Percentiles rank a stretch among this genome's conserved stretches.
phyloP scores from a whole-genome alignment of 768 basidiomycete genomes.

The Gloeopeniophorella convolvens region DNA sequence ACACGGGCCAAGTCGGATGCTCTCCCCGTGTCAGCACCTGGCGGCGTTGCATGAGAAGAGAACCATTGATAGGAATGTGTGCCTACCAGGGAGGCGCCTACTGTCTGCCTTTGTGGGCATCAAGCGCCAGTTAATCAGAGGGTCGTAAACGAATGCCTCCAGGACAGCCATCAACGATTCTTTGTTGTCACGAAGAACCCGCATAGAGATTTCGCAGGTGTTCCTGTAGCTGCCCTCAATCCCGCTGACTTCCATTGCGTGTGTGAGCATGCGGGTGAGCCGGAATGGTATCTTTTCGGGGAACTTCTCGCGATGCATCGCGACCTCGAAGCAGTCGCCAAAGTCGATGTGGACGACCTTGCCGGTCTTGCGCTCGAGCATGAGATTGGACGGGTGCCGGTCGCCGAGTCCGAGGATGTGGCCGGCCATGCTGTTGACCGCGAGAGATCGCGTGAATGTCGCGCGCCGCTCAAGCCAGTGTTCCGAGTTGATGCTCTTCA shows the following conservation, averaged over 20 bases:
- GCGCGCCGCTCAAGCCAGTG: conserved; percentile 97
- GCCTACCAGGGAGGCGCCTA: conserved; percentile 59
- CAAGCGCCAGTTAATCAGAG: conserved; percentile 93
- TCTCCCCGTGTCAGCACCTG: conserved; percentile 45
- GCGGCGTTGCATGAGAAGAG: conserved; percentile 20
- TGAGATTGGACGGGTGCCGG: conserved; percentile 91
- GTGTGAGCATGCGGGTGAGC: conserved; percentile 94
- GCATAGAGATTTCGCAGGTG: conserved; percentile 97
- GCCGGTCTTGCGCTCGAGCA: conserved; percentile 86
- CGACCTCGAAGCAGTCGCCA: conserved; percentile 97
- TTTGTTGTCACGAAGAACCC: conserved; percentile 91
- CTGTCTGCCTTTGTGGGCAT: conserved; percentile 78
- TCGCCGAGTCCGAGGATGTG: conserved; percentile 98
- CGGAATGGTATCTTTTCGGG: conserved; percentile 99
- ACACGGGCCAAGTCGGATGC: conserved; percentile 59
- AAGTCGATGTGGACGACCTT: conserved; percentile 97
- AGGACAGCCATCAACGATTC: conserved; percentile 99
- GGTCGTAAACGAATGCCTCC: conserved; percentile 98
- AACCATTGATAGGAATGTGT: conserved; percentile 6
- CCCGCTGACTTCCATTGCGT: conserved; percentile 99
- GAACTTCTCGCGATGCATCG: conserved; percentile 97
- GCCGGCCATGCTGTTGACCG: conserved; percentile 97
- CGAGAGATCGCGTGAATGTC: conserved; percentile 92
- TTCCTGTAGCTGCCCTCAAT: conserved; percentile 96
- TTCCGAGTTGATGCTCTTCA: conserved; percentile 92